Conservation (phyloP, 768 basidiomycete genomes). For the Saitozyma podzolica region DNA sequence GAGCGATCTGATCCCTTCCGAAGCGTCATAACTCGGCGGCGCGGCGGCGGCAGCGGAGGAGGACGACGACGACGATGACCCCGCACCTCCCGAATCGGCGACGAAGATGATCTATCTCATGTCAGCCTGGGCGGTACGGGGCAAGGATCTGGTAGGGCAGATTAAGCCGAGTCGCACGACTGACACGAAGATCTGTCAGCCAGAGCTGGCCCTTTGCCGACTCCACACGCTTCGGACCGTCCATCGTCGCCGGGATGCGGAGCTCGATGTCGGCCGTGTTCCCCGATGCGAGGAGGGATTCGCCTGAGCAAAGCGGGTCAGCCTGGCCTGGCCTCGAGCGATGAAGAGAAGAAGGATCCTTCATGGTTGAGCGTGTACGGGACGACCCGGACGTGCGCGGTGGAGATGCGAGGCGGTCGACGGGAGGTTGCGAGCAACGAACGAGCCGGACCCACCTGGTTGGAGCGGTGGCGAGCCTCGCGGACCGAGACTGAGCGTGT, state of each 20-base stretch:
- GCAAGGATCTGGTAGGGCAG: neutral
- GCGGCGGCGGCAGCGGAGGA: too few species aligned
- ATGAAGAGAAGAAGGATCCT: too few species aligned
- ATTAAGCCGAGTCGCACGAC: neutral
- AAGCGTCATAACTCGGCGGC: too few species aligned
- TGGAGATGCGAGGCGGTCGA: too few species aligned
- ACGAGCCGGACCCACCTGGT: too few species aligned
- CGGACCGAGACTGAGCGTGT: too few species aligned
- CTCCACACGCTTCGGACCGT: slow-evolving; percentile 39
- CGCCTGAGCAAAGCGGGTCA: slow-evolving; percentile 11
- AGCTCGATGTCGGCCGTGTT: slow-evolving; percentile 37
- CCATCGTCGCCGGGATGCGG: slow-evolving; percentile 35
- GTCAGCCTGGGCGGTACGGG: neutral
- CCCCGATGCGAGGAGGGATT: slow-evolving; percentile 23
- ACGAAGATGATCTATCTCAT: slow-evolving; percentile 22
- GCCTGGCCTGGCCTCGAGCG: too few species aligned
- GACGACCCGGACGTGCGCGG: too few species aligned
- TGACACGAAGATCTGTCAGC: slow-evolving; percentile 42
- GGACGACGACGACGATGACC: too few species aligned
- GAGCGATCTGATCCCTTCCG: slow-evolving; percentile 7
- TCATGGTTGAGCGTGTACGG: too few species aligned
- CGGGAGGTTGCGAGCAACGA: too few species aligned
- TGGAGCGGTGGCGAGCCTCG: too few species aligned
- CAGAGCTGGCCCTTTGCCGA: slow-evolving; percentile 32
- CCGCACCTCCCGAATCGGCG: slow-evolving; percentile 11